Base-by-base conservation (phyloP, 257 asterid genomes). In the Nicotiana tabacum region DNA sequence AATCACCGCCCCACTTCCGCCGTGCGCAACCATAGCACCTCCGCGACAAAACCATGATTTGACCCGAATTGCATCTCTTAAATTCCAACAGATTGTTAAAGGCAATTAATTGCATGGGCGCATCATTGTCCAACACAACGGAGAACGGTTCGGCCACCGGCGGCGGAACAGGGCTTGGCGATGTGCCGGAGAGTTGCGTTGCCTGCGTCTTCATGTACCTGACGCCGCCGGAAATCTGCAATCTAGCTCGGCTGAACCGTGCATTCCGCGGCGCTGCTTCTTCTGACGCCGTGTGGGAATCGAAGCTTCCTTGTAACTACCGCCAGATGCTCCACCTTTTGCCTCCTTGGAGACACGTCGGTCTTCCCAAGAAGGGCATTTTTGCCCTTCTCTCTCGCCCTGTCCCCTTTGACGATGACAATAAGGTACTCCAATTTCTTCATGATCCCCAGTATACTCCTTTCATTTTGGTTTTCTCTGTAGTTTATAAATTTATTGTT, bases 211-310 rank as follows among this genome's bases (percentile, higher is more conserved):
- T 96, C 78, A 87, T 94, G 68, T 83, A 96, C 87, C 91, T 96
- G 0, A 88, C 97, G 62, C 99, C 99, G 85, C 98, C 97, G 78
- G 98, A 96, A 90, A 96, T 96, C 70, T 96, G 99, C 89, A 94
- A 93, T 89, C 85, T 96, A 80, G 99, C 99, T 56, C 91, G 98
- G 29, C 97, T 96, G 69, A 96, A 93, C 87, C 96, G 96, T 87
- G 95, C 98, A 82, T 96, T 96, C 85, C 97, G 98, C 29, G 97
- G 97, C 37, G 99, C 99, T 48, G 93, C 99, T 21, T 91, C 98
- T 17, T 93, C 99, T 83, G 99, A 96, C 89, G 92, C 97, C 78
- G 99, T 96, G 37, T 96, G 98, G 99, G 96, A 92, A 91, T 58
- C 99, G 4, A 96, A 94, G 92, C 91, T 96, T 70, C 99, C 99